Percentiles rank a stretch among this genome's conserved stretches.
Conservation (phyloP, 768 basidiomycete species). For the Phaffia australis region DNA sequence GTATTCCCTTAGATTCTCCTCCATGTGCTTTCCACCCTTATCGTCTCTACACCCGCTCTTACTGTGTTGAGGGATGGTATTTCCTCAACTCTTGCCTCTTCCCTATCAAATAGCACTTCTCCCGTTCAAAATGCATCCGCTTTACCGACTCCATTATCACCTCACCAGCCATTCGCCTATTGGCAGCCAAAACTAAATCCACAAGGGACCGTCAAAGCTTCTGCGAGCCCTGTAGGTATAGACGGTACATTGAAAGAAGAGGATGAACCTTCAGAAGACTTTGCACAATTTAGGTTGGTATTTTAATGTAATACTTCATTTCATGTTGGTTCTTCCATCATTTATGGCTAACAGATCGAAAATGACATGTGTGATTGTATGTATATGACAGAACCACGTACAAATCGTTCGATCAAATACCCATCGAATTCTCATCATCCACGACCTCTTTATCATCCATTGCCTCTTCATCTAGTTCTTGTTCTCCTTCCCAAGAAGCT, state of each 20-base stretch:
- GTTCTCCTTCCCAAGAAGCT: neutral
- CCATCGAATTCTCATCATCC: neutral
- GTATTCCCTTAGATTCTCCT: neutral
- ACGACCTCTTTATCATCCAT: conserved; percentile 1
- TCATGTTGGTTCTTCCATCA: neutral
- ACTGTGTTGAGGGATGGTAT: neutral
- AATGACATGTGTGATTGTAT: neutral
- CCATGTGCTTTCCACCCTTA: neutral
- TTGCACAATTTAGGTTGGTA: neutral
- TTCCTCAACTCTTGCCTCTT: no score
- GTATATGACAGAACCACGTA: neutral
- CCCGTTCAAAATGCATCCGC: neutral
- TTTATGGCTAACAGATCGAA: neutral
- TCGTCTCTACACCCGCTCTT: conserved; percentile 4
- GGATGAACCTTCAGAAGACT: neutral
- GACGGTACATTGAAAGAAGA: conserved; percentile 6
- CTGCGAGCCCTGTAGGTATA: neutral
- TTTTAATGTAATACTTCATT: neutral
- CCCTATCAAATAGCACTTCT: neutral
- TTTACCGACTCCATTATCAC: neutral
- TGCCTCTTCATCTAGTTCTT: neutral
- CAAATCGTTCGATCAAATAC: neutral
- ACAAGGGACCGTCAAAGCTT: conserved; percentile 7
- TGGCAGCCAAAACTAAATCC: conserved; percentile 14
- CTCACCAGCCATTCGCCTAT: neutral